phyloP scores from a whole-genome alignment of 805 yeast genomes.

The Pichia californica region DNA sequence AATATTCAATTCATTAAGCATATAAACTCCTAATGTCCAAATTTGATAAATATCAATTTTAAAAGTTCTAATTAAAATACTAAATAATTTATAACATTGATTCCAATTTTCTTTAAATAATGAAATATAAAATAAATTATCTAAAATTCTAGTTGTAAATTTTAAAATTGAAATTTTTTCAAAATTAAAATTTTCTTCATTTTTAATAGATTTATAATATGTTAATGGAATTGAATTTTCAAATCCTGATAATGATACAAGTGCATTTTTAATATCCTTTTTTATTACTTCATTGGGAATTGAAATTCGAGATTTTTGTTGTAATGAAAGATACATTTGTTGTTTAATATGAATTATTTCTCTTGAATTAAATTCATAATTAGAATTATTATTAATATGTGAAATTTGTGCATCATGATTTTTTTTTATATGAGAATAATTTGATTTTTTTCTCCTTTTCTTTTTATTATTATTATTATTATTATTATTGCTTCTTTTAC shows the following conservation, averaged over 20 bases:
- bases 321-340: conserved; percentile 9
- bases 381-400: not conserved
- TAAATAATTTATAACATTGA: conserved; percentile 46
- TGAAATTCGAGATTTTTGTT: not conserved
- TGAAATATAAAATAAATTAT: conserved; percentile 42
- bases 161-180: conserved; percentile 8
- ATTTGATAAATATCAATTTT: conserved; percentile 46
- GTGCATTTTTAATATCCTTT: conserved; percentile 1
- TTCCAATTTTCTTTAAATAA: conserved; percentile 48
- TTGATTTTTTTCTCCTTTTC: not conserved
- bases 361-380: conserved; percentile 1
- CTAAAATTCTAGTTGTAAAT: conserved; percentile 24
- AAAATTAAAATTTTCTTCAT: not conserved
- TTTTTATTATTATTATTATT: not conserved
- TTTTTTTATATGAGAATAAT: not conserved
- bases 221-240: not conserved
- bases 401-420: conserved; percentile 2
- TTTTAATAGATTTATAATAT: not conserved
- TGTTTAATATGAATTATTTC: conserved; percentile 5
- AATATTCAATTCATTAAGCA: conserved; percentile 31
- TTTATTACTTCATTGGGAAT: not conserved
- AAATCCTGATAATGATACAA: not conserved
- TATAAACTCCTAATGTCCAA: conserved; percentile 62
- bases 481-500: not conserved
- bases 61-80: conserved; percentile 42